A percentile compares a stretch with the other conserved stretches of the same genome.
Evolutionary conservation across 495 filamentous ascomycete species (phyloP).

Genomic region (Gamarada debralockiae): DNA sequence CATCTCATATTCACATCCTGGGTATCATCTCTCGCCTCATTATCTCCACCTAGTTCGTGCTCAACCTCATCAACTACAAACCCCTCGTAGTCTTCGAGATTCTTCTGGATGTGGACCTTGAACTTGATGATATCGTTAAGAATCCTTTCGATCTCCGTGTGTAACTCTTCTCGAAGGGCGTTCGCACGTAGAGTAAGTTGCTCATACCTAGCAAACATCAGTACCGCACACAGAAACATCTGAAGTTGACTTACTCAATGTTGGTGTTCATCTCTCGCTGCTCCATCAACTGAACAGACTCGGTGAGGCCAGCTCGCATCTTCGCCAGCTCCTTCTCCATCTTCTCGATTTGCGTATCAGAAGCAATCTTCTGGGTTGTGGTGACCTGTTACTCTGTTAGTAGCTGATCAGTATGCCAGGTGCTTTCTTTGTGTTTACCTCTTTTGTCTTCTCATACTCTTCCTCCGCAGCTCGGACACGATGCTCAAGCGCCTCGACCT

Average conservation of each 20-base stretch:
- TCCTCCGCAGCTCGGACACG: constrained; percentile 79
- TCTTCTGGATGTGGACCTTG: constrained; percentile 94
- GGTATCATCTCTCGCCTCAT: constrained; percentile 41
- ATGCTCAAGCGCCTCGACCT: constrained; percentile 90
- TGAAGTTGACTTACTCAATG: constrained; percentile 64
- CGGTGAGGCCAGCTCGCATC: constrained; percentile 81
- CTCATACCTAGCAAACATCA: constrained; percentile 62
- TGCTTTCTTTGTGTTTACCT: constrained; percentile 39
- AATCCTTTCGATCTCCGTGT: constrained; percentile 94
- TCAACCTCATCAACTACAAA: constrained; percentile 90
- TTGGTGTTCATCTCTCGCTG: constrained; percentile 95
- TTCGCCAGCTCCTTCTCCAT: constrained; percentile 96
- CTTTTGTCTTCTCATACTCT: constrained; percentile 91
- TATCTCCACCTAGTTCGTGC: constrained; percentile 64
- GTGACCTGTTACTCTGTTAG: constrained; percentile 50
- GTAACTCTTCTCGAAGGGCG: constrained; percentile 83
- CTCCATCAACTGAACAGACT: constrained; percentile 88
- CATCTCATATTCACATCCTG: constrained; percentile 23
- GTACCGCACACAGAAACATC: background rate
- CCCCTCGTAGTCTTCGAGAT: constrained; percentile 85
- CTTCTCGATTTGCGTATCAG: constrained; percentile 92
- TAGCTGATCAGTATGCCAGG: background rate
- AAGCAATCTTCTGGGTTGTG: constrained; percentile 77
- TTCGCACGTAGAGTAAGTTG: constrained; percentile 82
- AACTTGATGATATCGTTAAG: constrained; percentile 97